Evolutionary conservation across 148 eudicot genomes (phyloP), one percentile per base, ranked within the genome.

Genomic region (Rhododendron molle): DNA sequence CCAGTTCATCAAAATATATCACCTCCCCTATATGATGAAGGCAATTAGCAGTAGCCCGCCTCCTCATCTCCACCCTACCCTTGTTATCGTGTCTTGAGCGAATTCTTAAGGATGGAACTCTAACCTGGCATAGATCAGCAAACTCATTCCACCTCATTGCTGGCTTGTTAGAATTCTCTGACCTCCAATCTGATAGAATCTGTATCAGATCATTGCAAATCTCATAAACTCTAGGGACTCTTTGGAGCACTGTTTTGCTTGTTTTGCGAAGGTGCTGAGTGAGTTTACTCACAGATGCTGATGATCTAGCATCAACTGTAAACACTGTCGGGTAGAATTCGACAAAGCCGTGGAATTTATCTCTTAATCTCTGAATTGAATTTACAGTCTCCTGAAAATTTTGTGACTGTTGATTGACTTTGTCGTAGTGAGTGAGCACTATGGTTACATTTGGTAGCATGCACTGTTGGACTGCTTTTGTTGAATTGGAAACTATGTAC

Each of bases 221-320:
- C 89, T 93, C 92, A 83, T 95, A 95, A 49, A 97, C 96, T 81
- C 92, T 86, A 76, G 99, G 99, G 65, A 93, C 96, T 86, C 96
- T 92, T 88, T 94, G 91, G 40, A 93, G 92, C 38, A 92, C 85
- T 43, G 89, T 90, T 86, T 89, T 95, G 93, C 97, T 89, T 14
- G 93, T 92, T 78, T 82, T 90, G 43, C 88, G 87, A 73, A 97
- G 84, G 88, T 97, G 99, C 36, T 95, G 98, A 71, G 94, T 78
- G 81, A 97, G 91, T 87, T 92, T 94, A 89, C 90, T 92, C 76
- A 92, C 96, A 5, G 96, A 92, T 60, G 92, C 91, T 67, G 95
- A 90, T 86, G 99, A 95, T 88, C 99, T 94, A 54, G 96, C 98
- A 90, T 97, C 99, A 78, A 95, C 92, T 67, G 98, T 97, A 78